These are phyloP conservation scores for Ailanthus altissimus DNA, from an alignment of 345 rosid species.

Conservation along the genomic window DNA sequence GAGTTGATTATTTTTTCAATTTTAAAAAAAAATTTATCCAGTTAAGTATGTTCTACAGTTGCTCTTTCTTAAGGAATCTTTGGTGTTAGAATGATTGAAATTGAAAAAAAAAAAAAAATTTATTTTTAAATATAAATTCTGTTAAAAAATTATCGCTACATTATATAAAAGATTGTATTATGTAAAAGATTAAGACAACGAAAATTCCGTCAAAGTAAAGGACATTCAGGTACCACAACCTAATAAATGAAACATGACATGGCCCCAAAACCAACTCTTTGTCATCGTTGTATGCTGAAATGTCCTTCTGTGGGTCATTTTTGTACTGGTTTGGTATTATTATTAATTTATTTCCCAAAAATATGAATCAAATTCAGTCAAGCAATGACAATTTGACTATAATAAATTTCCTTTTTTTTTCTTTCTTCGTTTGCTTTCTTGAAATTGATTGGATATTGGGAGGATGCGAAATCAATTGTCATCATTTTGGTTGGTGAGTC, in stretches of 20 bases:
- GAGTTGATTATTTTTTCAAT: too few species aligned
- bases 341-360: neutral
- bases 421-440: neutral
- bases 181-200: too few species aligned
- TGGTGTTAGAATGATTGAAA: too few species aligned
- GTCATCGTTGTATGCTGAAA: too few species aligned
- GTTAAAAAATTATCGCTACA: too few species aligned
- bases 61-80: too few species aligned
- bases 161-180: too few species aligned
- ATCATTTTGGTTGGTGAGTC: neutral
- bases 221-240: neutral
- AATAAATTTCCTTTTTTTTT: neutral
- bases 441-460: neutral
- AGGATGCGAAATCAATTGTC: neutral
- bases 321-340: neutral
- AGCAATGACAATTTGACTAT: neutral
- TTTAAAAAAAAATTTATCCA: too few species aligned
- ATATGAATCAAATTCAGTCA: neutral
- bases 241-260: neutral
- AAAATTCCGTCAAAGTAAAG: too few species aligned
- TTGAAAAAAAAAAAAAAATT: too few species aligned
- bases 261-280: neutral
- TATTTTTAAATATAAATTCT: too few species aligned
- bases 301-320: neutral
- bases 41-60: too few species aligned